Evolutionary conservation across 257 asterid genomes (phyloP).

Genomic region (Scutellaria baicalensis): DNA sequence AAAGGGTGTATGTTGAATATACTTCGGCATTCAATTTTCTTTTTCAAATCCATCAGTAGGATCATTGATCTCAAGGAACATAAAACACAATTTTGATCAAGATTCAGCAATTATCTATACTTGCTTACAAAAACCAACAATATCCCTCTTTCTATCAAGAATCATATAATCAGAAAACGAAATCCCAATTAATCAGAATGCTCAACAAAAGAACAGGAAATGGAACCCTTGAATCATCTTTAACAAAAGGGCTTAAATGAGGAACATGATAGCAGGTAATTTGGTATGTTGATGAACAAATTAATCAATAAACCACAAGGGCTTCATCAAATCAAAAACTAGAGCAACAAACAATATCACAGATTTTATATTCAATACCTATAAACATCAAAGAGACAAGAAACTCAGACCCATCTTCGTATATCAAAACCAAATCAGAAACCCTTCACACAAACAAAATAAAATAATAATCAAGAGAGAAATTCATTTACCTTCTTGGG

Average conservation of each 20-base stretch:
- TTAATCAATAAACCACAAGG: neutral
- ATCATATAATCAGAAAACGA: neutral
- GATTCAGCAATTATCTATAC: neutral
- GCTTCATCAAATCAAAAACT: neutral
- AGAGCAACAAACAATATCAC: neutral
- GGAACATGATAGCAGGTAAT: neutral
- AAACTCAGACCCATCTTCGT: neutral
- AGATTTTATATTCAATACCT: neutral
- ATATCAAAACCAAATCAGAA: neutral
- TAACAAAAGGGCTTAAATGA: neutral
- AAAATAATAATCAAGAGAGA: neutral
- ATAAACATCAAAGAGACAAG: slow-evolving; percentile 1
- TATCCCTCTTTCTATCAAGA: neutral
- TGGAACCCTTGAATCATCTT: neutral
- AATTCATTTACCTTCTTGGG: neutral
- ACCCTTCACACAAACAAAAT: neutral
- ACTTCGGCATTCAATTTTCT: neutral
- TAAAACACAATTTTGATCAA: neutral
- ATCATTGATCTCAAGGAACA: neutral
- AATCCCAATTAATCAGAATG: neutral
- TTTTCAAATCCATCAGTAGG: neutral
- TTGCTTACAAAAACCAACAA: neutral
- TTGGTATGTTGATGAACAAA: neutral
- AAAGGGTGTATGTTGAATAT: neutral
- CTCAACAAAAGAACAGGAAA: neutral